Evolutionary conservation across 2,329 filamentous ascomycete species (phyloP).

Genomic region (Claviceps pusilla): DNA sequence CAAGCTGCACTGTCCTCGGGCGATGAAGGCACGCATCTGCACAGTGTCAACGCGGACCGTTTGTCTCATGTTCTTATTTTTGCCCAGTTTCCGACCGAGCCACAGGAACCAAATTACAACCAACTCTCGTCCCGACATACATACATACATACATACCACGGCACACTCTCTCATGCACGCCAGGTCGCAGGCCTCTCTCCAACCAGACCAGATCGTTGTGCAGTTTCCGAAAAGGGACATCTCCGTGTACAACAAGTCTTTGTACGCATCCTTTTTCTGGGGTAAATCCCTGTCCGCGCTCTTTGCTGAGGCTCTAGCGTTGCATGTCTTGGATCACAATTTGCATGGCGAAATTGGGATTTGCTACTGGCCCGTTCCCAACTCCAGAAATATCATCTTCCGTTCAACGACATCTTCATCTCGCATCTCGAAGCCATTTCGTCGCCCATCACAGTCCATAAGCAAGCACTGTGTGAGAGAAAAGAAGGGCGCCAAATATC

Average conservation of each 20-base stretch:
- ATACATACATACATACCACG: background rate
- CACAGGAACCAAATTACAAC: background rate
- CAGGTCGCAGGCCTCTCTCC: background rate
- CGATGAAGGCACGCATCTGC: background rate
- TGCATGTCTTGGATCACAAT: too few relatives aligned
- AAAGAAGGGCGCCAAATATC: background rate
- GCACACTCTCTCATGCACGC: background rate
- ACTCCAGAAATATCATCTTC: too few relatives aligned
- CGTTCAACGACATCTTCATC: too few relatives aligned
- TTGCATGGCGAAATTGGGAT: too few relatives aligned
- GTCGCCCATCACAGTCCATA: too few relatives aligned
- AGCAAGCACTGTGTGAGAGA: background rate
- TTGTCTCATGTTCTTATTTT: background rate
- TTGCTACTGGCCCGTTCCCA: too few relatives aligned
- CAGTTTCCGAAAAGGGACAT: background rate
- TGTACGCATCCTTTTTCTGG: background rate
- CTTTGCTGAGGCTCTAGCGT: background rate
- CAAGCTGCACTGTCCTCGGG: background rate
- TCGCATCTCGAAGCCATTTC: too few relatives aligned
- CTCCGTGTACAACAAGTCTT: background rate
- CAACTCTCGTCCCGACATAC: background rate
- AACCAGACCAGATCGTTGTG: background rate
- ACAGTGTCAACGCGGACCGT: background rate
- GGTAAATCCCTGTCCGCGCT: background rate
- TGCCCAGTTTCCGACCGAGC: slow-evolving; percentile 2